These are phyloP conservation scores for Saturnispora sekii DNA, from an alignment of 805 yeast species.

Conservation along the genomic window DNA sequence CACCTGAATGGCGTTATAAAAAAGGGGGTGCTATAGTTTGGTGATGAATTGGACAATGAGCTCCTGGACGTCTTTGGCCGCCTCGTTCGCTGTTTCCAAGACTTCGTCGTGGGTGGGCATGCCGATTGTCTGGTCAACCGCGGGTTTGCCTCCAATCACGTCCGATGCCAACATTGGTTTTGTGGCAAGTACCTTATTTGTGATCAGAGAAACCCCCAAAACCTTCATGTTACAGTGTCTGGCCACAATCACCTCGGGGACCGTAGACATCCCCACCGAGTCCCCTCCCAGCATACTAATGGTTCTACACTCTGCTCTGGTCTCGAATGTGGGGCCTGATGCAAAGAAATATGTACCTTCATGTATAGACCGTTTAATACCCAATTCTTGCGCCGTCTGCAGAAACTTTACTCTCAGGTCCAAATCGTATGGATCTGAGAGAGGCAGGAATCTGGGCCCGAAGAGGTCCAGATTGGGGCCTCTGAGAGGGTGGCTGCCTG, in stretches of 20 bases:
- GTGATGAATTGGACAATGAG: slow-evolving; percentile 54
- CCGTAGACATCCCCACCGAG: slow-evolving; percentile 97
- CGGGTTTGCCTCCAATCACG: slow-evolving; percentile 19
- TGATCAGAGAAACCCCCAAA: slow-evolving; percentile 76
- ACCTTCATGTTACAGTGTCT: slow-evolving; percentile 80
- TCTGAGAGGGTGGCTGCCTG: slow-evolving; percentile 78
- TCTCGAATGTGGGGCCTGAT: slow-evolving; percentile 91
- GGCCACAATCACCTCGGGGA: slow-evolving; percentile 90
- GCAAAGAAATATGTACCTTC: slow-evolving; percentile 85
- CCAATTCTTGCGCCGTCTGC: slow-evolving; percentile 35
- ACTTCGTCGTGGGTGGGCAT: slow-evolving; percentile 93
- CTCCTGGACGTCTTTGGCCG: slow-evolving; percentile 70
- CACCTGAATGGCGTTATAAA: background rate
- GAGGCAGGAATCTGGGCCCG: slow-evolving; percentile 83
- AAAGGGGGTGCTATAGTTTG: background rate
- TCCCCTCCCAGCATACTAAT: slow-evolving; percentile 72
- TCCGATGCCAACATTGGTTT: slow-evolving; percentile 60
- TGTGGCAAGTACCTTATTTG: slow-evolving; percentile 69
- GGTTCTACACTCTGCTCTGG: slow-evolving; percentile 83
- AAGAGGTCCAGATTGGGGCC: slow-evolving; percentile 74
- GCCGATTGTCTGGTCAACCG: slow-evolving; percentile 44
- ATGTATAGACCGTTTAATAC: slow-evolving; percentile 51
- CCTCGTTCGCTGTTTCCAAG: slow-evolving; percentile 66
- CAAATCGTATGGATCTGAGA: slow-evolving; percentile 83
- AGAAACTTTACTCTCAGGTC: slow-evolving; percentile 56